Conservation (phyloP, 164 flowering plant genomes). For the Houttuynia cordata region DNA sequence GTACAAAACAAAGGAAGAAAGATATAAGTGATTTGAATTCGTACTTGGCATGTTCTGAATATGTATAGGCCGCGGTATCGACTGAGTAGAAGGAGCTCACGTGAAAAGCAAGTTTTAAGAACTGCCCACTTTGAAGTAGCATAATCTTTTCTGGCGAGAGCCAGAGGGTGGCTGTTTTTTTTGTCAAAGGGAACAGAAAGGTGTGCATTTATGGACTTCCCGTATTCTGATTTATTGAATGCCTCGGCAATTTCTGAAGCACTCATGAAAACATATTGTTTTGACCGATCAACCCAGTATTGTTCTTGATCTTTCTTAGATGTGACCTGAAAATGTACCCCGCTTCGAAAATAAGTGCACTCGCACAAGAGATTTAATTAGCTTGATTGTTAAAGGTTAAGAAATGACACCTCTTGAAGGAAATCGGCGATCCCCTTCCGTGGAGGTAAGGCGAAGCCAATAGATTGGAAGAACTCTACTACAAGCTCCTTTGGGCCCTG, state of each 20-base stretch:
- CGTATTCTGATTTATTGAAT: conserved; percentile 44
- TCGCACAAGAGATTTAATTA: neutral
- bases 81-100: conserved; percentile 51
- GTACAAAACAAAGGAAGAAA: neutral
- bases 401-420: conserved; percentile 74
- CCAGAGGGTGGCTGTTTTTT: conserved; percentile 37
- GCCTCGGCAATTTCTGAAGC: conserved; percentile 60
- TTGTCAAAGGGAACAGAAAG: conserved; percentile 45
- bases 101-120: conserved; percentile 42
- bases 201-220: conserved; percentile 25
- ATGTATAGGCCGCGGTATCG: conserved; percentile 68
- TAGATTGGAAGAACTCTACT: conserved; percentile 63
- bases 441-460: conserved; percentile 68
- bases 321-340: conserved; percentile 47
- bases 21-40: neutral
- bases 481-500: conserved; percentile 74
- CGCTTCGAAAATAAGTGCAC: neutral
- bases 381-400: neutral
- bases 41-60: conserved; percentile 82
- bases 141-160: conserved; percentile 41
- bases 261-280: conserved; percentile 49
- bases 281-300: conserved; percentile 77
- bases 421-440: conserved; percentile 91
- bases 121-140: conserved; percentile 52
- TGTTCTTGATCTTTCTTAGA: conserved; percentile 86